Evolutionary conservation across 208 protist genomes (phyloP), one percentile per base, ranked within the genome.

Genomic region (Acanthamoeba sp.): DNA sequence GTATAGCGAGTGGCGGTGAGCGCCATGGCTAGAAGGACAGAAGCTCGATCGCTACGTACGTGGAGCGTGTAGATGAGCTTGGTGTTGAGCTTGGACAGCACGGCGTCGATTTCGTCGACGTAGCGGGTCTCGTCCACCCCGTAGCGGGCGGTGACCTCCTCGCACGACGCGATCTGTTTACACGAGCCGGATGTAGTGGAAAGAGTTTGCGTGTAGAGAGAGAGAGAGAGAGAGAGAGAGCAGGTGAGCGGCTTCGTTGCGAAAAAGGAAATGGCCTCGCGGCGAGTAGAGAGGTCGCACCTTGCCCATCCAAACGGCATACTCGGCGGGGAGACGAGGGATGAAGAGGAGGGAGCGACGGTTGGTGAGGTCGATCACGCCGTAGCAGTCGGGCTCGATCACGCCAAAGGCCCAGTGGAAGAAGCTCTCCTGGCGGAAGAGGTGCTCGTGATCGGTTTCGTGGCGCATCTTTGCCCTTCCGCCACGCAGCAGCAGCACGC

Each of bases 371-470:
- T 93, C 84, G 38, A 96, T 87, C 18, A n/a, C 52, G 32, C 42
- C 88, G 38, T 34, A 94, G 66, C 85, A 95, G 73, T 89, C 95
- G 12, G 94, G 48, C 42, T 95, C 93, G 29, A 45, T 64, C 34
- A 95, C 93, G 57, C 95, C 95, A 93, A 95, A 95, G n/a, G 93
- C 36, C 66, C 88, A 95, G 73, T 90, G 90, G 71, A 96, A 96
- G 95, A 84, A 94, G 10, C 90, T 95, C 29, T 96, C 95, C 52
- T 96, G 95, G 36, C 95, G 85, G 90, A 95, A 96, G 59, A 95
- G 42, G 29, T 57, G 52, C 62, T 96, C 95, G 34, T 94, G 55
- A 48, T 96, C 95, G 29, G 84, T 95, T 66, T 95, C 94, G 84
- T 95, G 48, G 20, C 94, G 57, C 9, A 38, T 48, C 42, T 38